Evolutionary conservation across 306 rosid species (phyloP).

Genomic region (Corylus americana): DNA sequence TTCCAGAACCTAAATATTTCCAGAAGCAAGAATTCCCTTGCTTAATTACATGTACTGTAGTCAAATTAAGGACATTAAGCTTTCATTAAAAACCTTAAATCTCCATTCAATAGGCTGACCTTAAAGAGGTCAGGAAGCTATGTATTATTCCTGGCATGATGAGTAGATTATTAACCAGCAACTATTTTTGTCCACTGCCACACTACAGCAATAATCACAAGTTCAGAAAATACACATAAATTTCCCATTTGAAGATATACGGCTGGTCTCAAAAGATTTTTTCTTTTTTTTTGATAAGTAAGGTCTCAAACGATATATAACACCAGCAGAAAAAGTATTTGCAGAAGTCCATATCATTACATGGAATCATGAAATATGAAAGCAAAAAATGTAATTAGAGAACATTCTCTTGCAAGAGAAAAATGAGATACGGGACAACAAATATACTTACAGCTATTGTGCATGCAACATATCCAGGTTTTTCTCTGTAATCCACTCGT

Average conservation of each 20-base stretch:
- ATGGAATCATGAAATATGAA: background rate
- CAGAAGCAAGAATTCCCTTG: background rate
- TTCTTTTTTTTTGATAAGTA: too few species aligned
- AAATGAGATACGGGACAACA: constrained; percentile 15
- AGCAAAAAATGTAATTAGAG: background rate
- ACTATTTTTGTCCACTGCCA: background rate
- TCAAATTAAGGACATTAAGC: background rate
- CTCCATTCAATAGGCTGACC: background rate
- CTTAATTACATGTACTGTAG: background rate
- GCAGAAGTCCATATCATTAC: background rate
- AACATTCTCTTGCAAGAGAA: constrained; percentile 6
- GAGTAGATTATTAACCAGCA: constrained; percentile 2
- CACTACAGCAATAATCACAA: background rate
- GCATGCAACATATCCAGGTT: constrained; percentile 86
- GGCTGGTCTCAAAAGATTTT: background rate
- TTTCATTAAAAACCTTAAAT: background rate
- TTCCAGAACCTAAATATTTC: background rate
- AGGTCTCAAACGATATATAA: too few species aligned
- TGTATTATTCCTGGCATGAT: background rate
- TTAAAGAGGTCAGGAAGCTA: background rate
- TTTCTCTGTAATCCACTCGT: constrained; percentile 72
- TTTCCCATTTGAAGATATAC: background rate
- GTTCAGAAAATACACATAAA: background rate
- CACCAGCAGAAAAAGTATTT: background rate
- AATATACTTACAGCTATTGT: constrained; percentile 67